phyloP scores from a whole-genome alignment of 441 rosid species.

The Bocquillonia castaneifolia region DNA sequence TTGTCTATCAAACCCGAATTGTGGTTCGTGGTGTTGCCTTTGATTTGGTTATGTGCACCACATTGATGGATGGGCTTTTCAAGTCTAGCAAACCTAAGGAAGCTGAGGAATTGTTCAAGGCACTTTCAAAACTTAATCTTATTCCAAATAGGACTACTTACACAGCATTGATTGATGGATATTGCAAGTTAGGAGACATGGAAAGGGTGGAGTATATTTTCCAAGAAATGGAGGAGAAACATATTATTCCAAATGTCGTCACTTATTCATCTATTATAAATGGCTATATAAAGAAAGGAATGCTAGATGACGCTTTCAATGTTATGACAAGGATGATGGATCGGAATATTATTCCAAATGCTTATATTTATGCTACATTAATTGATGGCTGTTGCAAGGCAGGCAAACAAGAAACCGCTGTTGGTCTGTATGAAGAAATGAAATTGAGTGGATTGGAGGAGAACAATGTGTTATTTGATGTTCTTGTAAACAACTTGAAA shows the following conservation, averaged over 20 bases:
- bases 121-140: slow-evolving; percentile 43
- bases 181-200: slow-evolving; percentile 69
- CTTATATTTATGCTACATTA: slow-evolving; percentile 48
- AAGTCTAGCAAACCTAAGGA: slow-evolving; percentile 58
- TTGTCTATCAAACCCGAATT: slow-evolving; percentile 71
- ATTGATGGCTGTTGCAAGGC: slow-evolving; percentile 77
- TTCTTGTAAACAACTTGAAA: slow-evolving; percentile 62
- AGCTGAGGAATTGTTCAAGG: slow-evolving; percentile 51
- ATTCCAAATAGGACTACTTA: slow-evolving; percentile 55
- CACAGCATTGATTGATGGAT: slow-evolving; percentile 68
- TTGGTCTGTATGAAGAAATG: slow-evolving; percentile 62
- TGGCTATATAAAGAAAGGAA: slow-evolving; percentile 68
- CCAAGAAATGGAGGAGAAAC: slow-evolving; percentile 55
- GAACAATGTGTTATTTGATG: slow-evolving; percentile 55
- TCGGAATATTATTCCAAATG: slow-evolving; percentile 48
- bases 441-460: slow-evolving; percentile 53
- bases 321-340: slow-evolving; percentile 54
- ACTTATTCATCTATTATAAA: slow-evolving; percentile 67
- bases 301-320: slow-evolving; percentile 58
- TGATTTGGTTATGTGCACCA: slow-evolving; percentile 71
- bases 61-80: slow-evolving; percentile 73
- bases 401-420: slow-evolving; percentile 50
- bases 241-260: slow-evolving; percentile 46
- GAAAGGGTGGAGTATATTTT: slow-evolving; percentile 45
- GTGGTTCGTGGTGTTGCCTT: slow-evolving; percentile 65